Percentiles rank a stretch among this genome's conserved stretches.
These are phyloP conservation scores for Dothidotthia symphoricarpi DNA, from an alignment of 2,329 filamentous ascomycete species.

Conservation along the genomic window DNA sequence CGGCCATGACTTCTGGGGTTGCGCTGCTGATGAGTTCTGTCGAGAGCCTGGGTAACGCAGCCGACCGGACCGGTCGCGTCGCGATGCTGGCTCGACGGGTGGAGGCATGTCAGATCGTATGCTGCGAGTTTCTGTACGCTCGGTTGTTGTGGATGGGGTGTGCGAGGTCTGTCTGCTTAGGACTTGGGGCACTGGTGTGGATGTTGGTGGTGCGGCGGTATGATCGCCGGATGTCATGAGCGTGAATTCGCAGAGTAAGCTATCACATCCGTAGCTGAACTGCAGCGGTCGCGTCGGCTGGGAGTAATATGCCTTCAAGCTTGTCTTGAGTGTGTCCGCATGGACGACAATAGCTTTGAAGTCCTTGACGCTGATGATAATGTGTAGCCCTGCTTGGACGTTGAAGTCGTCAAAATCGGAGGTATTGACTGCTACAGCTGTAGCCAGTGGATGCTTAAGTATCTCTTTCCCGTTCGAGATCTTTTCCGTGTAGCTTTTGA, in stretches of 20 bases:
- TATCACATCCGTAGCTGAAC: constrained; percentile 67
- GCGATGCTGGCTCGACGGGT: constrained; percentile 37
- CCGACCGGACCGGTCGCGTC: constrained; percentile 27
- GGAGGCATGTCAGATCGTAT: constrained; percentile 45
- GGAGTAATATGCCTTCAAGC: constrained; percentile 68
- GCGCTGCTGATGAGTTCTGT: constrained; percentile 18
- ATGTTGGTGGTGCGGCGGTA: constrained; percentile 38
- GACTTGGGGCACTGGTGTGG: constrained; percentile 43
- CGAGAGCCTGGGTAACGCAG: constrained; percentile 30
- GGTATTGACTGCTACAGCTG: constrained; percentile 72
- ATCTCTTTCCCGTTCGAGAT: constrained; percentile 70
- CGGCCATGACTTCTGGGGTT: constrained; percentile 44
- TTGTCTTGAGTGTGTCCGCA: constrained; percentile 66
- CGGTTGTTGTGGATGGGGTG: constrained; percentile 23
- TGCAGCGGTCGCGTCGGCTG: constrained; percentile 69
- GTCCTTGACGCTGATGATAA: constrained; percentile 79
- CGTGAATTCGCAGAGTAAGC: constrained; percentile 72
- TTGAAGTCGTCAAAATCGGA: constrained; percentile 74
- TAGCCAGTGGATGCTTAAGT: constrained; percentile 76
- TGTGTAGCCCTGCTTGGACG: constrained; percentile 72
- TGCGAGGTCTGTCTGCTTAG: constrained; percentile 36
- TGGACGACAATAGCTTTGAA: constrained; percentile 77
- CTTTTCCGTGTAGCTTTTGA: constrained; percentile 81
- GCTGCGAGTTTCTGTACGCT: constrained; percentile 20
- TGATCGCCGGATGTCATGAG: constrained; percentile 77